Percentiles rank a stretch among this genome's conserved stretches.
These are phyloP conservation scores for Epichloe glyceriae DNA, from an alignment of 2,329 filamentous ascomycete species.

Conservation along the genomic window DNA sequence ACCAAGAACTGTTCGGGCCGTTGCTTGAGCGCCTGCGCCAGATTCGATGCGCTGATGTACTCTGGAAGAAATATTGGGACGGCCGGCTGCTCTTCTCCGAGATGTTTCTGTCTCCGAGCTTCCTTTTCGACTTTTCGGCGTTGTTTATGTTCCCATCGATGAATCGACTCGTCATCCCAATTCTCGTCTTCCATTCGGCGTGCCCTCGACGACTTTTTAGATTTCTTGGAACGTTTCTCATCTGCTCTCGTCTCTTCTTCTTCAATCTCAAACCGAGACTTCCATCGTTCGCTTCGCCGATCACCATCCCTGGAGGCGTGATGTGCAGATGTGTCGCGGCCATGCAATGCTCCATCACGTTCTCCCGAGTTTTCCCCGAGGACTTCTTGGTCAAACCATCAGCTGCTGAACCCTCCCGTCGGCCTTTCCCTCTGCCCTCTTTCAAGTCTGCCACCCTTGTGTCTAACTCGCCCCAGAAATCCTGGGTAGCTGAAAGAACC, in stretches of 20 bases:
- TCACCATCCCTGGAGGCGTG: slow-evolving; percentile 3
- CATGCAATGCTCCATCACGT: background rate
- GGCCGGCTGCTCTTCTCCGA: slow-evolving; percentile 30
- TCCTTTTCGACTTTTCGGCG: slow-evolving; percentile 30
- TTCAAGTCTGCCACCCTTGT: slow-evolving; percentile 9
- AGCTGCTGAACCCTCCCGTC: background rate
- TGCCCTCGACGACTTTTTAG: slow-evolving; percentile 10
- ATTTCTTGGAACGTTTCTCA: slow-evolving; percentile 13
- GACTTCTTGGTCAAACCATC: background rate
- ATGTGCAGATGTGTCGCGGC: background rate
- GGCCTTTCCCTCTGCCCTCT: slow-evolving; percentile 3
- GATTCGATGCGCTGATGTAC: slow-evolving; percentile 76
- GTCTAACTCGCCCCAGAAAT: slow-evolving; percentile 16
- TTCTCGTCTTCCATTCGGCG: slow-evolving; percentile 18
- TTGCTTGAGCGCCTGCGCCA: slow-evolving; percentile 64
- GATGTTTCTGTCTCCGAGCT: slow-evolving; percentile 25
- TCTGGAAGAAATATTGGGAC: slow-evolving; percentile 67
- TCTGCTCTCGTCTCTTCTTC: slow-evolving; percentile 11
- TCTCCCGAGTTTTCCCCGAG: background rate
- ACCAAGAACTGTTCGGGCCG: slow-evolving; percentile 56
- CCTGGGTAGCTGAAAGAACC: slow-evolving; percentile 1
- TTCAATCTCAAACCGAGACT: slow-evolving; percentile 19
- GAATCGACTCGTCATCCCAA: slow-evolving; percentile 25
- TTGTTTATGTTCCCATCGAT: slow-evolving; percentile 25
- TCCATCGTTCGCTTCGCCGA: slow-evolving; percentile 13